Evolutionary conservation across 2,329 filamentous ascomycete species (phyloP).

Genomic region (Claviceps cyperi): DNA sequence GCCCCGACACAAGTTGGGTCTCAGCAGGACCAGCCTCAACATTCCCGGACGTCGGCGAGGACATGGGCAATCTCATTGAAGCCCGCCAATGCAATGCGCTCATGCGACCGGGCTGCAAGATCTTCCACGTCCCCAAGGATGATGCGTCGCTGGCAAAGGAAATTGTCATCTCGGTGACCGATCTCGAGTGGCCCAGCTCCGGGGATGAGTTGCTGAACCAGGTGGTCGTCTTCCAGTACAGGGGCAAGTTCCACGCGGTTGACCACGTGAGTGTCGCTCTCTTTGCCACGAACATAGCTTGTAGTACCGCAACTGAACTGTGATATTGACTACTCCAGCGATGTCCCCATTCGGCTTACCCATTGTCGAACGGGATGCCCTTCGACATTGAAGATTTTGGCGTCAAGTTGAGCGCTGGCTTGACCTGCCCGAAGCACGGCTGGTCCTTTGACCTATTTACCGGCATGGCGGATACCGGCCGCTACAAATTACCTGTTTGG

Average conservation of each 20-base stretch:
- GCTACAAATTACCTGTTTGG: constrained; percentile 48
- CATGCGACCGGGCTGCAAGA: constrained; percentile 40
- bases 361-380: constrained; percentile 44
- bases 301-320: too few species aligned
- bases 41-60: constrained; percentile 36
- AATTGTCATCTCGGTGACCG: constrained; percentile 14
- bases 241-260: constrained; percentile 49
- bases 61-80: constrained; percentile 23
- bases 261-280: constrained; percentile 41
- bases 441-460: constrained; percentile 60
- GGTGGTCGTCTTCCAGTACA: constrained; percentile 51
- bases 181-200: neutral
- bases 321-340: constrained; percentile 23
- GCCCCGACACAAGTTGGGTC: constrained; percentile 28
- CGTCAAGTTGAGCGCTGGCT: constrained; percentile 43
- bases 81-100: constrained; percentile 22
- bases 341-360: constrained; percentile 55
- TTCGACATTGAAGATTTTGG: constrained; percentile 67
- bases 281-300: too few species aligned
- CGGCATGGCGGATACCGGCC: constrained; percentile 45
- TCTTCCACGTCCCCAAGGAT: constrained; percentile 34
- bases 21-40: constrained; percentile 38
- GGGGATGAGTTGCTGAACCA: constrained; percentile 35
- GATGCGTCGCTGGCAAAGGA: constrained; percentile 22
- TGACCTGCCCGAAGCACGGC: constrained; percentile 53